Conservation (phyloP, 148 eudicot species). For the Suaeda aralocaspica region DNA sequence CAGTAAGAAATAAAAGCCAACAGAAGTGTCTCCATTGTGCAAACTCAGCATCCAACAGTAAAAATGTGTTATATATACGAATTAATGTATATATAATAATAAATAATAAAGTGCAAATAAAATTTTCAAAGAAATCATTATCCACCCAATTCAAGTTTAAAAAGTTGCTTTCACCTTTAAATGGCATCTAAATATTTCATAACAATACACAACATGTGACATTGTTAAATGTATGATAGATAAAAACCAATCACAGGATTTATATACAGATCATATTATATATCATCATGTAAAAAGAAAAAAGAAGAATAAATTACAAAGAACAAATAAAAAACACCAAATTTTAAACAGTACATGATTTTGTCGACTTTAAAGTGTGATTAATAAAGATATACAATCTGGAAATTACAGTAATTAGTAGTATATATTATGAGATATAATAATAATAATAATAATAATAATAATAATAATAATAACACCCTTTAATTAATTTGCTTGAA, state of each 20-base stretch:
- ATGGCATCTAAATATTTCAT: background rate
- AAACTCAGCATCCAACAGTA: background rate
- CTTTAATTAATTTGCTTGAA: conserved; percentile 16
- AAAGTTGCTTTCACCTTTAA: background rate
- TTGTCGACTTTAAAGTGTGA: conserved; percentile 7
- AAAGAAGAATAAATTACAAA: background rate
- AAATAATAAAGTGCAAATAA: background rate
- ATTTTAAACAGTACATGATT: background rate
- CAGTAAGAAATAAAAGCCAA: background rate
- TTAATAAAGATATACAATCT: conserved; percentile 4
- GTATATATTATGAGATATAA: too few species aligned
- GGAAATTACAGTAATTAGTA: background rate
- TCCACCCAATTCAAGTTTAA: background rate
- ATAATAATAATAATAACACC: background rate
- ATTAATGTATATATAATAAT: too few species aligned
- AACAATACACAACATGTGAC: too few species aligned
- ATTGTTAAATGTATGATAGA: too few species aligned
- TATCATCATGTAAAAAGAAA: background rate
- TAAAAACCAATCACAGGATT: too few species aligned
- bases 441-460: background rate
- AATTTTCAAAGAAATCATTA: background rate
- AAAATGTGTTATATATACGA: too few species aligned
- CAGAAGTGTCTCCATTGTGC: background rate
- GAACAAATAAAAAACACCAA: background rate
- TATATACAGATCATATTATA: too few species aligned